Base-by-base conservation (phyloP, 257 asterid genomes). In the Solanum peruvianum region DNA sequence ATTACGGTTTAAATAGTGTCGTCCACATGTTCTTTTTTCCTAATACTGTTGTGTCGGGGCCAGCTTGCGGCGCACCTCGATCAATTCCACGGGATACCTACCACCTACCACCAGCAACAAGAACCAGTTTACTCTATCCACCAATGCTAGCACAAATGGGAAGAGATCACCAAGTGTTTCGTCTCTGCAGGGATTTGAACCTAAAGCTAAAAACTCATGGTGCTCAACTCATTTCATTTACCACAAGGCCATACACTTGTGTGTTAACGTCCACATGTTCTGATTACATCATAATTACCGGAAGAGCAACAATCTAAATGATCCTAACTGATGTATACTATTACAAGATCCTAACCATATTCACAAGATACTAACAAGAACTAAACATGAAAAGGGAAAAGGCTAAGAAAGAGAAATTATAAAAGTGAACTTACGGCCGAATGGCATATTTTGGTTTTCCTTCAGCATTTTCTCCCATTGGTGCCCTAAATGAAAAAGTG, bases 381-480 rank as follows among this genome's bases (percentile, higher is more conserved):
- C 31, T 49, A 31, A 9, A 18, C 67, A 49, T 81, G 78, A 29
- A 37, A 85, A 15, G 37, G 71, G 41, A 11, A 56, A 62, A 35
- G n/a, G 52, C 25, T 44, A 77, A 69, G 35, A 88, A 67, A 87
- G 45, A 73, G 66, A 20, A 73, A 45, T 78, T 78, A 45, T 78
- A 88, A 35, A 39, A 42, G 18, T 58, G 89, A 21, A 90, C 99
- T 93, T 93, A 96, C 99, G 99, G 98, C 89, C 99, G 98, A 87
- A 94, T 93, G 82, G 90, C 93, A 89, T 91, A 97, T 93, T 97
- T 97, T 89, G 96, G 90, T 89, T 93, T 94, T 88, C 99, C 98
- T 86, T 97, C 99, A 84, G 95, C 93, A 93, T 94, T 93, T 90
- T 92, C 95, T 64, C 94, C 98, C 16, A 80, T 84, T 86, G 98